Evolutionary conservation across 1,284 basidiomycete genomes (phyloP), one percentile per base, ranked within the genome.

Genomic region (Caloboletus inedulis): DNA sequence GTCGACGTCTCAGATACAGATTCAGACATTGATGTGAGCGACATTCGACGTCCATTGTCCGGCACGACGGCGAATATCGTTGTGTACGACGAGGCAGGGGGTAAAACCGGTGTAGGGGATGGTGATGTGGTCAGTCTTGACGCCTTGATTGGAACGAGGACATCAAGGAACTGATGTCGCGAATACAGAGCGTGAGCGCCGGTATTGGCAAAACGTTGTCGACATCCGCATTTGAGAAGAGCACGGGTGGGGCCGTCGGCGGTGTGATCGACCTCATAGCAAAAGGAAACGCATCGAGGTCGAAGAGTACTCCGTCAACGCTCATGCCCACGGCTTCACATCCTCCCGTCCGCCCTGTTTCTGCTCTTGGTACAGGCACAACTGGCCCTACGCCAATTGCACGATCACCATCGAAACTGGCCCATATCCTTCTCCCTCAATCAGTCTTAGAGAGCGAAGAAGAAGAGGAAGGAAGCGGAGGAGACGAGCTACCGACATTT

Each of bases 1-100:
- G 52, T 69, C n/a, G 48, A 65, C 10, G 56, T 67, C 25, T 67
- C 66, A 4, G 66, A 69, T 36, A 13, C 60, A 4, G 61, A 62
- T 30, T 56, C 62, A 19, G 66, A 60, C 3, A 48, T 66, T 1
- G 62, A 56, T 29, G 54, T 54, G 37, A 67, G 44, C 51, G 46
- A 60, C 12, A 12, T 58, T 34, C 56, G 47, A 50, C 30, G 18
- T 16, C 37, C 44, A 3, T 18, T 39, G 13, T 33, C 43, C 14
- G 39, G 51, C 4, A 48, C 33, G 19, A 31, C 39, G 14, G 18
- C 19, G 21, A 25, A 34, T 4, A n/a, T 35, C 7, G 5, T 23
- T 34, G 21, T n/a, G 8, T 27, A 21, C 7, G 19, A 34, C 6
- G 16, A 35, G 33, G 14, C 16, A 9, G 33, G 36, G 36, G 36